Evolutionary conservation across 2,329 filamentous ascomycete species (phyloP), one percentile per base, ranked within the genome.

Genomic region (Lasiodiplodia citricola): DNA sequence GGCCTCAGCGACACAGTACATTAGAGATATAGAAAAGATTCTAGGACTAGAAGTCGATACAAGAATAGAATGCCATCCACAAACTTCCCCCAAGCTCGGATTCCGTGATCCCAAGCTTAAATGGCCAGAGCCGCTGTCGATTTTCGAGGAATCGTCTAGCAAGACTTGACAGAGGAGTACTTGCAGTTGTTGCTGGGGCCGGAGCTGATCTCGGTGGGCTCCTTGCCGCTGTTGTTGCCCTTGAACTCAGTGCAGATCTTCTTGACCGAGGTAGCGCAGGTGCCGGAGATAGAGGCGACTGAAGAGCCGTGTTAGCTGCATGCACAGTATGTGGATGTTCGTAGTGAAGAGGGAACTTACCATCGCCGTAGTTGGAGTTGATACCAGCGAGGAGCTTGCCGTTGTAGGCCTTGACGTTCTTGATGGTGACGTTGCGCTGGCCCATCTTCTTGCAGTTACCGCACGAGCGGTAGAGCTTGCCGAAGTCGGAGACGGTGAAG

Each of bases 181-280:
- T 64, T 64, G 47, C 60, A 64, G 60, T 28, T 2, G 60, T 25
- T 51, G 60, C 60, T 64, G 60, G 28, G 28, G 31, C 60, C 60
- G 60, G 60, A 52, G 47, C 44, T 38, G 60, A 64, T 52, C 60
- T 52, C 47, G 28, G 60, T 28, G 47, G 60, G 60, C 60, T 82
- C 80, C 60, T 80, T 79, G 31, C 85, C 85, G 69, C 87, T 87
- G 76, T 87, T 87, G 76, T 82, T 80, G 63, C 78, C 79, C 67
- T 76, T 70, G 72, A 76, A 80, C 69, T 77, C 75, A 16, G 72
- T 70, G 70, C 79, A 81, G 68, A 80, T 76, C 23, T 75, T 73
- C 54, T 72, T 72, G 66, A 81, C 77, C 21, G 71, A 72, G 37
- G 75, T 75, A 47, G 74, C 76, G 72, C 67, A 68, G 51, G 67